These are phyloP conservation scores for Picocystis sp. DNA, from an alignment of 163 green algal species.

Conservation along the genomic window DNA sequence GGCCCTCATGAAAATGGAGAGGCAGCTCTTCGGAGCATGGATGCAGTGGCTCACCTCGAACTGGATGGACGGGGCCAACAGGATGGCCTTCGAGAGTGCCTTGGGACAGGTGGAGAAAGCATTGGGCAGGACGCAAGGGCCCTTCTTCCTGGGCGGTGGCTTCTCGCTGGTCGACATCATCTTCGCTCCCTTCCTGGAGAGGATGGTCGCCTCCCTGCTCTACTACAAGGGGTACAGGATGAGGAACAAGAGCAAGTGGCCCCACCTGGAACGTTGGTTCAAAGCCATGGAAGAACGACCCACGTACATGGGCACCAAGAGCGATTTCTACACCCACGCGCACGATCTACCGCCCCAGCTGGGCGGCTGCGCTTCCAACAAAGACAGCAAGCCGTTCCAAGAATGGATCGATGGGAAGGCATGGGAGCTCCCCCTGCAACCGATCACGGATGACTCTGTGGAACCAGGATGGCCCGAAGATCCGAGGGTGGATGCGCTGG, in stretches of 20 bases:
- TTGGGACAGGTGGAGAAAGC: constrained; percentile 13
- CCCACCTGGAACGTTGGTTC: constrained; percentile 55
- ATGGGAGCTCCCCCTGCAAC: constrained; percentile 3
- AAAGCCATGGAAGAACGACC: constrained; percentile 68
- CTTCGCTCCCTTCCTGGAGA: constrained; percentile 84
- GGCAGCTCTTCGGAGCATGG: constrained; percentile 54
- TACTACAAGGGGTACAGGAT: constrained; percentile 78
- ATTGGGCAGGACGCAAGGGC: constrained; percentile 4
- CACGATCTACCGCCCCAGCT: constrained; percentile 89
- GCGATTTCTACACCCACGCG: constrained; percentile 76
- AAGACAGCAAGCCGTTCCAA: constrained; percentile 43
- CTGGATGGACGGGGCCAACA: constrained; percentile 12
- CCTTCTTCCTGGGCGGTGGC: constrained; percentile 14
- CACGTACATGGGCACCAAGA: constrained; percentile 54
- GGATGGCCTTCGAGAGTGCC: constrained; percentile 13
- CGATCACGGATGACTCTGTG: background rate
- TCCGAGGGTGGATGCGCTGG: background rate
- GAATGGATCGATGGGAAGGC: constrained; percentile 2
- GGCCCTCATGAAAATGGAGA: constrained; percentile 53
- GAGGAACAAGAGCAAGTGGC: constrained; percentile 21
- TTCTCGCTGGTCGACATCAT: constrained; percentile 73
- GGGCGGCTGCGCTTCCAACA: constrained; percentile 29
- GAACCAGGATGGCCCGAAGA: constrained; percentile 2
- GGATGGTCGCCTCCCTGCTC: constrained; percentile 54
- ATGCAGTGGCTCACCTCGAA: constrained; percentile 45